These are phyloP conservation scores for Udeniomyces megalosporus DNA, from an alignment of 768 basidiomycete genomes.

Conservation along the genomic window DNA sequence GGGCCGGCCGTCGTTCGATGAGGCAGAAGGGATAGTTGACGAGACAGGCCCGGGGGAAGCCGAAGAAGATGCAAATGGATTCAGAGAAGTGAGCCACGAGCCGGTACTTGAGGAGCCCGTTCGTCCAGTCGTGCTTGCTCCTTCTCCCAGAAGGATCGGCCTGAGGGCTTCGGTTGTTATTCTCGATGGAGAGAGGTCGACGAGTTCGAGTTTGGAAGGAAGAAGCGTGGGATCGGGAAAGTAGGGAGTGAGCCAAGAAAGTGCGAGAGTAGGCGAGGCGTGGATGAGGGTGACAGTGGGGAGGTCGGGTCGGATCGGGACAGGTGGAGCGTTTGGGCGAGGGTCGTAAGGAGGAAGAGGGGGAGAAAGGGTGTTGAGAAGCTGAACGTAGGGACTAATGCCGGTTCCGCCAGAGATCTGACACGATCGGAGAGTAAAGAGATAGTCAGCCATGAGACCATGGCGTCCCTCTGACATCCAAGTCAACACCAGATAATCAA, in stretches of 20 bases:
- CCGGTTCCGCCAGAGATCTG: conserved; percentile 17
- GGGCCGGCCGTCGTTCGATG: neutral
- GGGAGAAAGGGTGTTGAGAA: conserved; percentile 11
- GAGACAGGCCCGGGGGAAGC: neutral
- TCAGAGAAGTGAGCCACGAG: neutral
- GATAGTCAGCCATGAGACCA: too few species aligned
- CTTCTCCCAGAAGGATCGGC: neutral
- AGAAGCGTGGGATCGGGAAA: conserved; percentile 11
- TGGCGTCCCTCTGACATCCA: neutral
- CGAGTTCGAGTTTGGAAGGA: conserved; percentile 12
- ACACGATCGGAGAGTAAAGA: too few species aligned
- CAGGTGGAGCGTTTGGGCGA: too few species aligned
- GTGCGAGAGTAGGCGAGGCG: neutral
- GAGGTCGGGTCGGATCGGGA: too few species aligned
- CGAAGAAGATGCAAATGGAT: neutral
- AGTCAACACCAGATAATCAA: neutral
- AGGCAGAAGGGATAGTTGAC: neutral
- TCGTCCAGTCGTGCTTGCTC: neutral
- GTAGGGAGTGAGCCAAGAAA: conserved; percentile 2
- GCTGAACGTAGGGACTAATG: conserved; percentile 12
- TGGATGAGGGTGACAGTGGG: conserved; percentile 16
- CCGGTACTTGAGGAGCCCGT: neutral
- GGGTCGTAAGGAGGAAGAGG: neutral
- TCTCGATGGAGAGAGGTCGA: conserved; percentile 8
- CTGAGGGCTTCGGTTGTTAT: neutral